Evolutionary conservation across 2,329 filamentous ascomycete species (phyloP), one percentile per base, ranked within the genome.

Genomic region (Coleophoma cylindrospora): DNA sequence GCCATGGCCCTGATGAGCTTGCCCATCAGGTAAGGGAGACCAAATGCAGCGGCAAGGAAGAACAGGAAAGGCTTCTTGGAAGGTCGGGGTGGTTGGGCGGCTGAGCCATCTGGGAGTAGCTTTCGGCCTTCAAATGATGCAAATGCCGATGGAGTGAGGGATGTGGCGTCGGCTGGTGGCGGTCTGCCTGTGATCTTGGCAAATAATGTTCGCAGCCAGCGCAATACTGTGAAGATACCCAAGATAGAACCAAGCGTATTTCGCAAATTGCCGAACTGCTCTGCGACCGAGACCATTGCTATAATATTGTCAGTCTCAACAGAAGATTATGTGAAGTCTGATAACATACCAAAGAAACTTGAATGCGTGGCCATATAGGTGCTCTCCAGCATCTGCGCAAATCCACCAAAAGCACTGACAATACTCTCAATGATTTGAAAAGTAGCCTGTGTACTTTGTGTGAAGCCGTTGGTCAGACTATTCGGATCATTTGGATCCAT

Each of bases 341-440:
- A 14, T 57, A 61, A 71, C 86, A 63, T 80, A 96, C 91, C 91
- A 64, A 97, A 99, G 70, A 99, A 99, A 48, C 90, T 96, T 6
- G 91, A 96, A 70, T 99, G 94, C 0, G 94, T 99, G 32, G 95
- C 94, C 95, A 99, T 99, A 64, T 96, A 99, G 11, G 94, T 97
- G 74, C 94, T 97, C 72, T 99, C 94, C 27, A 99, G 79, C 94
- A 99, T 99, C 74, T 99, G 94, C 12, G 95, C 90, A 66, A 99
- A 97, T 0, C 95, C 94, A 17, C 91, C 91, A 74, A 99, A 99
- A 2, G 94, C 91, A 21, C 90, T 89, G 13, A 99, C 94, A 51
- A 99, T 88, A 60, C 91, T 94, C 73, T 99, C 94, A 47, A 99
- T 90, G 79, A 99, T 90, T 75, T 97, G 94, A 66, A 99, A 99